Evolutionary conservation across 176 grass and related monocot species (phyloP), one percentile per base, ranked within the genome.

Genomic region (Alopecurus myosuroides): DNA sequence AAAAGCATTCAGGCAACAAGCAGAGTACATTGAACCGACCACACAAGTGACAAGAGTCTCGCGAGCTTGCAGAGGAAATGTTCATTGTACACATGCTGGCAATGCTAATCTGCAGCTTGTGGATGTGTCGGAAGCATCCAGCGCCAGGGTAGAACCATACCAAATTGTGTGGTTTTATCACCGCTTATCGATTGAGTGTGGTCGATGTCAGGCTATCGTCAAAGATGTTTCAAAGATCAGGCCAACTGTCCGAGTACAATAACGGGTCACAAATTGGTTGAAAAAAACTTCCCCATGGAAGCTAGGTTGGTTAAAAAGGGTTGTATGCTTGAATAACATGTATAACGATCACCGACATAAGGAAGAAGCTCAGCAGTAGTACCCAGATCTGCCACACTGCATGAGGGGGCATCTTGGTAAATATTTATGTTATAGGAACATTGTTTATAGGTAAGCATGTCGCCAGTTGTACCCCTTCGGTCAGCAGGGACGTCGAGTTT

Each of bases 311-410:
- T 89, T 89, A 77, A 94, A 68, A 83, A 89, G 48, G 89, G 85
- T 85, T 3, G 77, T 84, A 34, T 90, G 77, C 88, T 88, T 87
- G 83, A 95, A 95, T 15, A 98, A 64, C 55, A 46, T 1, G 81
- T 88, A 98, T 57, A 91, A 94, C 61, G 90, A 90, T 14, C 9
- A 83, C 90, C 18, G 90, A 98, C 1, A 65, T 48, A 19, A 80
- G 22, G 48, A 97, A 94, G 50, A 98, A 79, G 29, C 73, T 52
- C 77, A 91, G 26, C 22, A 98, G 75, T n/a, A 93, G 25, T 56
- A 95, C 3, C 76, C 85, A 91, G 58, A 92, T 88, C 74, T 95
- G 92, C 95, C 93, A 98, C 60, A 86, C 93, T 98, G 85, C 80
- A 87, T 6, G 5, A 29, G 66, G 83, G 7, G 39, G 40, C 62